Percentiles rank a stretch among this genome's conserved stretches.
Conservation (phyloP, 805 yeast genomes). For the Barnettozyma sp. region DNA sequence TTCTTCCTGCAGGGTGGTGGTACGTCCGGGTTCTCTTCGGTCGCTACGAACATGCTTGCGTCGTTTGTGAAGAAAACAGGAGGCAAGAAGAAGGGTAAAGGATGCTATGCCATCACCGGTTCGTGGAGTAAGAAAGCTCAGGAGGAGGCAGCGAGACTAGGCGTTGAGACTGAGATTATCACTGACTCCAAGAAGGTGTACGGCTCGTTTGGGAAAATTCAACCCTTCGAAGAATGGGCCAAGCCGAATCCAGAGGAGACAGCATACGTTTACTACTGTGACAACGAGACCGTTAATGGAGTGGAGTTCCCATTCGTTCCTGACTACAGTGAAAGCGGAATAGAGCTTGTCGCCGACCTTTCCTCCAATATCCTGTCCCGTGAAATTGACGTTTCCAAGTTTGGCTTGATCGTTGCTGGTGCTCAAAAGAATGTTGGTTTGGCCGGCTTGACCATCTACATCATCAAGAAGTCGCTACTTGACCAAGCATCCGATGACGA, state of each 20-base stretch:
- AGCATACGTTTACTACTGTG: constrained; percentile 86
- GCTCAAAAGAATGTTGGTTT: constrained; percentile 97
- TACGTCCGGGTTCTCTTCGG: constrained; percentile 88
- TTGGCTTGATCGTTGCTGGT: constrained; percentile 91
- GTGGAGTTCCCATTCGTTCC: constrained; percentile 57
- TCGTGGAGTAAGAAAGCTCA: constrained; percentile 86
- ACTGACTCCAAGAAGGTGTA: constrained; percentile 51
- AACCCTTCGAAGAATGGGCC: constrained; percentile 56
- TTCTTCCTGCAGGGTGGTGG: constrained; percentile 98
- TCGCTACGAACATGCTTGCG: constrained; percentile 77
- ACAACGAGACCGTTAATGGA: constrained; percentile 96
- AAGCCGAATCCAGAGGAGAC: constrained; percentile 52
- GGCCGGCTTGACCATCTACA: constrained; percentile 91
- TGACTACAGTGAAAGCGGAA: constrained; percentile 53
- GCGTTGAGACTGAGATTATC: constrained; percentile 63
- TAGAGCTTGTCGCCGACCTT: constrained; percentile 89
- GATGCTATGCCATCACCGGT: constrained; percentile 87
- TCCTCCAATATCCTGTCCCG: constrained; percentile 88
- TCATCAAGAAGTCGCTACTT: constrained; percentile 74
- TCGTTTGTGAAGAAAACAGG: constrained; percentile 66
- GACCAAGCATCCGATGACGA: constrained; percentile 60
- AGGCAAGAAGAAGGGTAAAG: constrained; percentile 66
- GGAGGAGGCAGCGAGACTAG: constrained; percentile 83
- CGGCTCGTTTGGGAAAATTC: constrained; percentile 63
- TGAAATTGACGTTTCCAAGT: constrained; percentile 71